Conservation (phyloP, 2,329 filamentous ascomycete species). For the Orbilia oligospora region DNA sequence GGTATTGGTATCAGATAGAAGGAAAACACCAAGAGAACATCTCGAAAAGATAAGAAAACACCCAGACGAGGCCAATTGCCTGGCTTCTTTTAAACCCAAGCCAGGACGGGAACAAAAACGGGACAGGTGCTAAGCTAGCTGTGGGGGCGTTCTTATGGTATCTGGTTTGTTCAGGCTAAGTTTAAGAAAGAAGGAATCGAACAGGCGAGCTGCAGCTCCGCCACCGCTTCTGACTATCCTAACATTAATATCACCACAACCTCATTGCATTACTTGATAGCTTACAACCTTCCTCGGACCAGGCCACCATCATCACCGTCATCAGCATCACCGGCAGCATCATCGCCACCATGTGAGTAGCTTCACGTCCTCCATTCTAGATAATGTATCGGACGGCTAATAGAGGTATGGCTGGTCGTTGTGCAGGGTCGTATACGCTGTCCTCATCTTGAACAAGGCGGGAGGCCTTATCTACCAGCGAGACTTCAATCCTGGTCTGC, state of each 20-base stretch:
- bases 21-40: conserved; percentile 6
- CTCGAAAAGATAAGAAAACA: not conserved
- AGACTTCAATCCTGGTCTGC: conserved; percentile 87
- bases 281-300: not conserved
- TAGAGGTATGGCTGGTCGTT: not conserved
- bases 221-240: not conserved
- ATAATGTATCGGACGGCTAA: not conserved
- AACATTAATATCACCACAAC: too few species aligned
- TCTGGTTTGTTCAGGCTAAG: conserved; percentile 3
- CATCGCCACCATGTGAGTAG: conserved; percentile 12
- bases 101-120: too few species aligned
- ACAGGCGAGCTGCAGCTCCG: conserved; percentile 17
- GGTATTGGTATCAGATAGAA: not conserved
- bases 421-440: conserved; percentile 88
- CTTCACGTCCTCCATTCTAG: not conserved
- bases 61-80: not conserved
- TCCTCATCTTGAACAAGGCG: conserved; percentile 99
- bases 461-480: conserved; percentile 96
- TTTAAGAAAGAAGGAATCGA: not conserved
- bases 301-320: not conserved
- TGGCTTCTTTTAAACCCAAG: not conserved
- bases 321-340: too few species aligned
- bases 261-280: not conserved
- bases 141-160: too few species aligned
- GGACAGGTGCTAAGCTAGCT: not conserved